Evolutionary conservation across 163 green algal genomes (phyloP).

Genomic region (Picocystis sp.): DNA sequence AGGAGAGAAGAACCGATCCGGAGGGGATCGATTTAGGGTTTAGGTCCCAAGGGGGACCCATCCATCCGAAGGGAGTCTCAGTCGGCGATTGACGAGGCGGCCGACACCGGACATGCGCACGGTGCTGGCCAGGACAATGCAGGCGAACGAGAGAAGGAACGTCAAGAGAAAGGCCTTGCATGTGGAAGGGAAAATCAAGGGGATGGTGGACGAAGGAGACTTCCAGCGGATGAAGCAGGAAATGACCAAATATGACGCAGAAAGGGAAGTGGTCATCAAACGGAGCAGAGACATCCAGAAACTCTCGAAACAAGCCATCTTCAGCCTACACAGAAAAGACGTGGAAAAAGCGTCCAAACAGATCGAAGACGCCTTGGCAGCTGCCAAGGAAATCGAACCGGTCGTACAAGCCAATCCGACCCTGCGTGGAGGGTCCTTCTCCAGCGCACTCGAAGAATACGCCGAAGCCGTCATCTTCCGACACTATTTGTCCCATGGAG

Average conservation of each 20-base stretch:
- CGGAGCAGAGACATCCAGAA: constrained; percentile 51
- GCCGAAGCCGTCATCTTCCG: constrained; percentile 11
- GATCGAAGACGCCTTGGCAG: constrained; percentile 18
- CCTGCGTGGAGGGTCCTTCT: constrained; percentile 40
- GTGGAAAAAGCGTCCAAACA: constrained; percentile 24
- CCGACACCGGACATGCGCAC: no score
- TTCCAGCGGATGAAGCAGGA: constrained; percentile 8
- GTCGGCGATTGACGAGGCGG: no score
- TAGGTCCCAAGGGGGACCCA: no score
- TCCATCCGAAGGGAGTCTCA: no score
- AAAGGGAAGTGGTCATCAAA: constrained; percentile 60
- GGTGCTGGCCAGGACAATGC: no score
- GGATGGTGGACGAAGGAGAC: constrained; percentile 2
- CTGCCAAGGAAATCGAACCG: constrained; percentile 37
- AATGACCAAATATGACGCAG: constrained; percentile 44
- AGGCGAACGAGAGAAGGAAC: no score
- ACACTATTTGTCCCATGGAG: constrained; percentile 30
- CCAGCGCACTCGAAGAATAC: constrained; percentile 43
- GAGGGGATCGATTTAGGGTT: no score
- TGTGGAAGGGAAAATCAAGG: neutral
- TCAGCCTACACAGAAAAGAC: constrained; percentile 44
- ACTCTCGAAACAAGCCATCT: constrained; percentile 58
- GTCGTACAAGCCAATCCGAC: constrained; percentile 29
- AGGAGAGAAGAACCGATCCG: no score
- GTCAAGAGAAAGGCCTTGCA: neutral